Percentiles rank a stretch among this genome's conserved stretches.
Conservation (phyloP, 2,329 filamentous ascomycete genomes). For the Pseudogymnoascus sp. region DNA sequence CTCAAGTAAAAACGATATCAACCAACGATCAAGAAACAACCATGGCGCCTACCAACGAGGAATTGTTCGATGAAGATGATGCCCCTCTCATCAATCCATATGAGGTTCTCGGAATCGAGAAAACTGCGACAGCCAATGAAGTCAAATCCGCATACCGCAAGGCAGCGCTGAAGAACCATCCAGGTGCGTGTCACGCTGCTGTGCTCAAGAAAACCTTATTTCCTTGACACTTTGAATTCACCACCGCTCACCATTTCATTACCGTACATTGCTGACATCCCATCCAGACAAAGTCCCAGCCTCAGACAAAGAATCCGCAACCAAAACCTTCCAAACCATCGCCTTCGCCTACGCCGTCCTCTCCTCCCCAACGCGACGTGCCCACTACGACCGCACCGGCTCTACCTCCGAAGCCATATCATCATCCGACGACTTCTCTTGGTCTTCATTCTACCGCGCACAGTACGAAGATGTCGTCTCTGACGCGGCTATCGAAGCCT, state of each 20-base stretch:
- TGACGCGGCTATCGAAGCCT: constrained; percentile 64
- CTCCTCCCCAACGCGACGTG: constrained; percentile 71
- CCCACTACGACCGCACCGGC: constrained; percentile 83
- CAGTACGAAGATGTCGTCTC: constrained; percentile 76
- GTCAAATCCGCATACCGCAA: constrained; percentile 91
- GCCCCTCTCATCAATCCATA: constrained; percentile 61
- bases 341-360: constrained; percentile 93
- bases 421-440: constrained; percentile 68
- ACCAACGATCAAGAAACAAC: neutral
- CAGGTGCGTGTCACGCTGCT: constrained; percentile 46
- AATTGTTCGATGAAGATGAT: constrained; percentile 21
- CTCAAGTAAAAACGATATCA: neutral
- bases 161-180: constrained; percentile 78
- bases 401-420: constrained; percentile 77
- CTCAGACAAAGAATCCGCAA: constrained; percentile 62
- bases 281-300: constrained; percentile 67
- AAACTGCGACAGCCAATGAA: constrained; percentile 65
- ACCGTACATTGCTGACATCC: constrained; percentile 2
- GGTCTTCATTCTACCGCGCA: constrained; percentile 80
- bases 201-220: neutral
- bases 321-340: constrained; percentile 78
- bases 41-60: constrained; percentile 14
- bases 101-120: constrained; percentile 64
- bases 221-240: neutral
- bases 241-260: neutral